Base-by-base conservation (phyloP, 2,329 filamentous ascomycete genomes). In the Emmonsiellopsis sp. region DNA sequence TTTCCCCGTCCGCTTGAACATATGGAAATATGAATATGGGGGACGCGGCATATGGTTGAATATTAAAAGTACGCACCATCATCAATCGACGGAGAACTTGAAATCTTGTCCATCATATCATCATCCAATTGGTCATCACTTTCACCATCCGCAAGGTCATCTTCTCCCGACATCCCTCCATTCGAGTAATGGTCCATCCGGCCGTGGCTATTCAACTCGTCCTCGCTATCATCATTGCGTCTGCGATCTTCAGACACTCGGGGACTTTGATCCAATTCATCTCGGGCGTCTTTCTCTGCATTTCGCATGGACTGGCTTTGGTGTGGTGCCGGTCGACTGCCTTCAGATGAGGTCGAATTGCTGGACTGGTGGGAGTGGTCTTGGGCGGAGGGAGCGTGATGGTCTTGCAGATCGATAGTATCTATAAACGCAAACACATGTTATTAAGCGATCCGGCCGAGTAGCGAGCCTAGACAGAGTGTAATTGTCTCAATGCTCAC, bases 61-160 rank as follows among this genome's bases (percentile, higher is more conserved):
- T 42, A 51, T 35, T 7, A 15, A 34, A 13, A 7, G 38, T 4
- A 93, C 90, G 80, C 84, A 98, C 92, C 92, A 86, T 97, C 92
- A 78, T 95, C 90, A 72, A 98, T 98, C 63, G 92, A 97, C 67
- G 93, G 93, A 64, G 92, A 97, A 72, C 91, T 97, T 65, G 92
- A 97, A 61, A 98, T 96, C 73, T 93, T 93, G 76, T 97, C 93
- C 87, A 95, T 89, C 84, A 95, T 84, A 71, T 97, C 92, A 72
- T 96, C 84, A 66, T 94, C 90, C 69, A 90, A 74, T 63, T 87
- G 81, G 62, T 87, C 86, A 56, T 81, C 79, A 35, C 72, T 74
- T 57, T 88, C 82, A 47, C 79, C 62, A 38, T 65, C 62, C 1
- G 57, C 56, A 11, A 65, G 63, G 2, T 67, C 55, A n/a, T 69